Evolutionary conservation across 257 asterid genomes (phyloP).

Genomic region (Leonotis leonurus): DNA sequence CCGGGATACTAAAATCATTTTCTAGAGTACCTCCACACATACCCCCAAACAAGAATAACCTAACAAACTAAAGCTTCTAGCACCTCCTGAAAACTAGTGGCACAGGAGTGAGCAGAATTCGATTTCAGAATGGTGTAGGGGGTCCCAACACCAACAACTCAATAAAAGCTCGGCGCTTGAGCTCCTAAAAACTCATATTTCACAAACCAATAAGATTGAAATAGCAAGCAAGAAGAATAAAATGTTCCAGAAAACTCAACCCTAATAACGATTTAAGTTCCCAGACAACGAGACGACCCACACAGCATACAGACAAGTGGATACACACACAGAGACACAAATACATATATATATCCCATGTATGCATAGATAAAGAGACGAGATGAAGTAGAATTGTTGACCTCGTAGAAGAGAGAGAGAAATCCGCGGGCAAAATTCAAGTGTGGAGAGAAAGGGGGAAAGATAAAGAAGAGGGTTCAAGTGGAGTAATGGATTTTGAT

Average conservation of each 20-base stretch:
- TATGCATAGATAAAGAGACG: background rate
- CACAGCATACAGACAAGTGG: slow-evolving; percentile 5
- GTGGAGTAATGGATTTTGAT: background rate
- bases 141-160: background rate
- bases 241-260: too few species aligned
- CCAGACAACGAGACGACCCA: slow-evolving; percentile 5
- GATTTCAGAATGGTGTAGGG: too few species aligned
- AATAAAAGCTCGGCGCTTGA: background rate
- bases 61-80: too few species aligned
- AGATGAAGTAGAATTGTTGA: slow-evolving; percentile 1
- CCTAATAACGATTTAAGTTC: slow-evolving; percentile 5
- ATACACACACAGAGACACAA: too few species aligned
- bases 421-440: slow-evolving; percentile 20
- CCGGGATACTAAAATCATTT: too few species aligned
- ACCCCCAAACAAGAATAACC: too few species aligned
- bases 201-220: background rate
- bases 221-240: background rate
- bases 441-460: background rate
- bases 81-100: too few species aligned
- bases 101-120: too few species aligned
- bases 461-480: background rate
- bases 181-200: background rate
- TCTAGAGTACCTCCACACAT: too few species aligned
- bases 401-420: slow-evolving; percentile 19
- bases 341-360: background rate